Conservation (phyloP, 2,329 filamentous ascomycete species). For the Colletotrichum lindemuthianum region DNA sequence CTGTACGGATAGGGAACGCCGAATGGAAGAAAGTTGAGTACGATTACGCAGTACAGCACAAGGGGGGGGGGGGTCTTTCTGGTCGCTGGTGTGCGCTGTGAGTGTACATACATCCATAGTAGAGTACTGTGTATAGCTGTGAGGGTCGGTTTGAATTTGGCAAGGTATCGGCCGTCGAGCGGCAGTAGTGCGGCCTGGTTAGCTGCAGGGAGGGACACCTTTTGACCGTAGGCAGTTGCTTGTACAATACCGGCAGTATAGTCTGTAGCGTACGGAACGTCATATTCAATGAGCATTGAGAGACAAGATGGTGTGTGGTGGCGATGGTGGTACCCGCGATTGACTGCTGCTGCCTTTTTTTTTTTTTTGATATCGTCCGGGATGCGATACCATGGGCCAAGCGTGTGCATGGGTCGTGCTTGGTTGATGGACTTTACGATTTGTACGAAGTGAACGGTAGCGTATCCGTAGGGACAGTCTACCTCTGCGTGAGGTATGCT, state of each 20-base stretch:
- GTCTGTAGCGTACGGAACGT: too few species aligned
- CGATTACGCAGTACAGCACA: too few species aligned
- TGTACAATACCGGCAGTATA: too few species aligned
- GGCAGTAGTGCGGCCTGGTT: conserved; percentile 6
- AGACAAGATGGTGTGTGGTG: conserved; percentile 18
- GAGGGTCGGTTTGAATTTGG: not conserved
- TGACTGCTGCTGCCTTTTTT: too few species aligned
- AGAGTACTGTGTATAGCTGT: too few species aligned
- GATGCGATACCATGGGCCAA: conserved; percentile 15
- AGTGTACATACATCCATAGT: too few species aligned
- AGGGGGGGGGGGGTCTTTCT: too few species aligned
- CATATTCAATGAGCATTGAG: too few species aligned
- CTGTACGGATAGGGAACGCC: conserved; percentile 35
- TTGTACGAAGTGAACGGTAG: not conserved
- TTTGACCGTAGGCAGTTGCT: too few species aligned
- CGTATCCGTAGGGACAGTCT: not conserved
- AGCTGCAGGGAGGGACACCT: conserved; percentile 28
- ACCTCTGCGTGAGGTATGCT: not conserved
- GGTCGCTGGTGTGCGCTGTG: too few species aligned
- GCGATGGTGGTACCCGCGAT: conserved; percentile 5
- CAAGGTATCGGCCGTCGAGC: not conserved
- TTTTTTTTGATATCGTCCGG: conserved; percentile 30
- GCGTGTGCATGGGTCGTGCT: conserved; percentile 5
- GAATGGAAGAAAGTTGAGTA: conserved; percentile 27
- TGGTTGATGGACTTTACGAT: not conserved